Percentiles rank a stretch among this genome's conserved stretches.
Conservation (phyloP, 1,284 basidiomycete genomes). For the Calocybe gambosa region DNA sequence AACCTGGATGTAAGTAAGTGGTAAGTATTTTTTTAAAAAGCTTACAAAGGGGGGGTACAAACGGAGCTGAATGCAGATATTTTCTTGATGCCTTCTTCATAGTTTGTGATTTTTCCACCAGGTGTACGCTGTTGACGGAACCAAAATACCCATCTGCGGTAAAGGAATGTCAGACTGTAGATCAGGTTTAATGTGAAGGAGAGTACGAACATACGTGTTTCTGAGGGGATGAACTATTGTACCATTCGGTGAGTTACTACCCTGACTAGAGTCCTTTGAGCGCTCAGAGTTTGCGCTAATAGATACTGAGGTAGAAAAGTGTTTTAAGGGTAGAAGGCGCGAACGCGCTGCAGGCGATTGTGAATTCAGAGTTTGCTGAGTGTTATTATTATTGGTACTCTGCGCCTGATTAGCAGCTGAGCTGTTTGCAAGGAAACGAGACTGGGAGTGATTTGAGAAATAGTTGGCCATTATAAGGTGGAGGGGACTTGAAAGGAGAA, state of each 20-base stretch:
- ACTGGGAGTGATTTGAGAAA: conserved; percentile 76
- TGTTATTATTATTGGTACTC: conserved; percentile 9
- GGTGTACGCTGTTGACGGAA: conserved; percentile 79
- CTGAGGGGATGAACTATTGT: conserved; percentile 60
- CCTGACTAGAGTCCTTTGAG: conserved; percentile 36
- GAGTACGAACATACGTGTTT: conserved; percentile 77
- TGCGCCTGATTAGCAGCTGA: conserved; percentile 17
- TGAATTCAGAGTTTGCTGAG: conserved; percentile 12
- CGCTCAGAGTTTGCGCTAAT: conserved; percentile 32
- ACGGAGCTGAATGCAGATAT: conserved; percentile 74
- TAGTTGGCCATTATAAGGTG: conserved; percentile 43
- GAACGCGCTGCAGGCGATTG: conserved; percentile 28
- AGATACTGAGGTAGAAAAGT: conserved; percentile 65
- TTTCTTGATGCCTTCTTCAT: conserved; percentile 85
- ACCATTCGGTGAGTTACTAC: conserved; percentile 31
- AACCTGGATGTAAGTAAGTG: conserved; percentile 36
- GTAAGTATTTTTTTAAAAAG: neutral
- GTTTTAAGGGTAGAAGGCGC: conserved; percentile 55
- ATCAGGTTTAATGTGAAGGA: conserved; percentile 22
- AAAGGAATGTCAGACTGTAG: conserved; percentile 19
- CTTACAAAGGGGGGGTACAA: conserved; percentile 21
- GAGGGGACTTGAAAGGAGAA: conserved; percentile 14
- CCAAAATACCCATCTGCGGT: conserved; percentile 75
- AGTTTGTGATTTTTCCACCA: conserved; percentile 73
- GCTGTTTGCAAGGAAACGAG: conserved; percentile 57